These are phyloP conservation scores for Castanea mollissima DNA, from an alignment of 306 rosid species.

Conservation along the genomic window DNA sequence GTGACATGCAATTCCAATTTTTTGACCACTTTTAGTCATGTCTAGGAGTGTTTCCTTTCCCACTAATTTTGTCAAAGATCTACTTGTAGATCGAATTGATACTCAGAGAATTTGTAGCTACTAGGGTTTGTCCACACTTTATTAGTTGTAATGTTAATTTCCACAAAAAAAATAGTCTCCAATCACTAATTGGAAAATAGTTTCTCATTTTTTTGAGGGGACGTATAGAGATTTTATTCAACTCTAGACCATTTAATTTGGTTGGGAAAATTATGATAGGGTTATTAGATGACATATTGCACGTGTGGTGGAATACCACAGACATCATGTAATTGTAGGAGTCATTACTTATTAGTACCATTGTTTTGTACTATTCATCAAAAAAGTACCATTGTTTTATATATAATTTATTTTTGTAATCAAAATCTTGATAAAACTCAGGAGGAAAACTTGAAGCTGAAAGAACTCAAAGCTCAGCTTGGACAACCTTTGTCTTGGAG, in stretches of 20 bases:
- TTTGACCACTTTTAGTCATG: constrained; percentile 35
- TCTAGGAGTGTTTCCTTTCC: constrained; percentile 13
- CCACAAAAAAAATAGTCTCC: not conserved
- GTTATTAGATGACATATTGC: not conserved
- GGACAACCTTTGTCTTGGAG: constrained; percentile 73
- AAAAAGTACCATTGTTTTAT: not conserved
- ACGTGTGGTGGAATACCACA: not conserved
- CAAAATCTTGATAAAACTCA: constrained; percentile 28
- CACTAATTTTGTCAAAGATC: constrained; percentile 15
- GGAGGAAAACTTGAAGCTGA: constrained; percentile 84
- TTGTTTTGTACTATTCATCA: not conserved
- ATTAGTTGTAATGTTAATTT: not conserved
- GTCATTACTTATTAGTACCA: not conserved
- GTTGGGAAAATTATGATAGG: not conserved
- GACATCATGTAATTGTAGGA: not conserved
- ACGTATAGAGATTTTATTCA: not conserved
- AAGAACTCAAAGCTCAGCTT: constrained; percentile 58
- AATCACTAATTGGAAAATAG: not conserved
- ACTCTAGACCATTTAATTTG: not conserved
- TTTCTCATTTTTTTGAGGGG: not conserved
- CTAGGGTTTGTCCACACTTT: constrained; percentile 17
- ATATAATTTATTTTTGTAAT: not conserved
- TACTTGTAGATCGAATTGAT: not conserved
- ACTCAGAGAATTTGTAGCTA: not conserved
- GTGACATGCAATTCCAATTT: constrained; percentile 20